Base-by-base conservation (phyloP, 2,329 filamentous ascomycete genomes). In the Pseudofabraea citricarpa region DNA sequence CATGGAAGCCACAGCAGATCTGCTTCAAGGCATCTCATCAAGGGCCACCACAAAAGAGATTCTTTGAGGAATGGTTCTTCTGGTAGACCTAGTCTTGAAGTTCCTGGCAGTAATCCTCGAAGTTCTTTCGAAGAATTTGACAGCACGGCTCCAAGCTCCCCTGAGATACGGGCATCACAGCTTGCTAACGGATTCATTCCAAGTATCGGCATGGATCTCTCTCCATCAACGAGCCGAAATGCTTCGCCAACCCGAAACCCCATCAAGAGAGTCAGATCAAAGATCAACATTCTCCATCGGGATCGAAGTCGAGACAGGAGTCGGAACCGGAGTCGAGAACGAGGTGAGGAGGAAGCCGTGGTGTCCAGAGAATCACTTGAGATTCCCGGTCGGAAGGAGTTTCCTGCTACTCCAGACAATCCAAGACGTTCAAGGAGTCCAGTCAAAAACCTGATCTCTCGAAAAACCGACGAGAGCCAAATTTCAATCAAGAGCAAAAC, bases 221-320 rank as follows among this genome's bases (percentile, higher is more conserved):
- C 84, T 3, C 76, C 81, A 2, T 68, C 73, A 3, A 71, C 70
- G 6, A 88, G 82, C 55, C 75, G 84, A 19, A 72, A 77, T 2
- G 69, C 70, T 2, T 88, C 85, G 6, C 84, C 85, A 22, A 67
- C 70, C 0, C 75, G 81, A 40, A 84, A 79, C 42, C 74, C 77
- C n/a, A 57, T 71, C 10, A 65, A 67, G 23, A 63, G 56, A 15
- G 60, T 69, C 23, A 63, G 63, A 10, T 63, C 55, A 57, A 68
- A 58, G 60, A 64, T 59, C 55, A 63, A 37, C 23, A 10, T 32
- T 12, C 51, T 53, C 35, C 53, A 36, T 21, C 71, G 72, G 4
- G 75, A 80, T 46, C 75, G 71, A 49, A 73, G 69, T 44, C 68
- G 67, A 31, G 24, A 27, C n/a, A n/a, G n/a, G n/a, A n/a, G n/a